A percentile compares a stretch with the other conserved stretches of the same genome.
phyloP scores from a whole-genome alignment of 371 early-diverging fungal genomes.

The Coemansia sp. region DNA sequence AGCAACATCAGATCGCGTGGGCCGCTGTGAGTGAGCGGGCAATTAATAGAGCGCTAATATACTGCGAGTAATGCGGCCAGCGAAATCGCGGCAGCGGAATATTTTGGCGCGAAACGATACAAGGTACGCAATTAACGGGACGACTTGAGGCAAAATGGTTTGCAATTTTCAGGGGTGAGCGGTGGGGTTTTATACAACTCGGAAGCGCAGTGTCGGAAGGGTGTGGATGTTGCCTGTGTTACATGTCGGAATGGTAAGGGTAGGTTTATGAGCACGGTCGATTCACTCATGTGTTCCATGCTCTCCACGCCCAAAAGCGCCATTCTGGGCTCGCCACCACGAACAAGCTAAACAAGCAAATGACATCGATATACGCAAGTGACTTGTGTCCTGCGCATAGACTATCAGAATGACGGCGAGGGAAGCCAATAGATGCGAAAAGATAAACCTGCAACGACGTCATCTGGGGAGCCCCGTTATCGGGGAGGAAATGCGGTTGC shows the following conservation, averaged over 20 bases:
- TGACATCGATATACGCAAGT: too few species aligned
- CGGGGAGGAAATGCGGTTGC: background rate
- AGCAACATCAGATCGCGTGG: background rate
- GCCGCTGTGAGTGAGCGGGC: background rate
- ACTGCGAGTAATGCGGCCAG: background rate
- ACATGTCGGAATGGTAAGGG: background rate
- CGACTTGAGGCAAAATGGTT: background rate
- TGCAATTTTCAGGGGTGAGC: background rate
- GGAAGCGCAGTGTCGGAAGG: background rate
- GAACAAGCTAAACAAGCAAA: too few species aligned
- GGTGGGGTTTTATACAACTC: background rate
- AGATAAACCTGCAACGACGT: background rate
- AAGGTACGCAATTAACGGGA: background rate
- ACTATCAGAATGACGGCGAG: background rate
- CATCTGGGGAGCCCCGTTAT: background rate
- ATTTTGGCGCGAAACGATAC: background rate
- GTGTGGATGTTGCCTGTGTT: background rate
- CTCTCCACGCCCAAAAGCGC: background rate
- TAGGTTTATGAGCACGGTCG: background rate
- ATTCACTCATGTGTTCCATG: slow-evolving; percentile 1
- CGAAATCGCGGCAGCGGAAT: background rate
- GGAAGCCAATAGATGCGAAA: background rate
- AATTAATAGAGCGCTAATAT: background rate
- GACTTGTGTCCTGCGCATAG: background rate
- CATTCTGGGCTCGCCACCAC: too few species aligned